These are phyloP conservation scores for Colletotrichum salicis DNA, from an alignment of 2,329 filamentous ascomycete genomes.

Conservation along the genomic window DNA sequence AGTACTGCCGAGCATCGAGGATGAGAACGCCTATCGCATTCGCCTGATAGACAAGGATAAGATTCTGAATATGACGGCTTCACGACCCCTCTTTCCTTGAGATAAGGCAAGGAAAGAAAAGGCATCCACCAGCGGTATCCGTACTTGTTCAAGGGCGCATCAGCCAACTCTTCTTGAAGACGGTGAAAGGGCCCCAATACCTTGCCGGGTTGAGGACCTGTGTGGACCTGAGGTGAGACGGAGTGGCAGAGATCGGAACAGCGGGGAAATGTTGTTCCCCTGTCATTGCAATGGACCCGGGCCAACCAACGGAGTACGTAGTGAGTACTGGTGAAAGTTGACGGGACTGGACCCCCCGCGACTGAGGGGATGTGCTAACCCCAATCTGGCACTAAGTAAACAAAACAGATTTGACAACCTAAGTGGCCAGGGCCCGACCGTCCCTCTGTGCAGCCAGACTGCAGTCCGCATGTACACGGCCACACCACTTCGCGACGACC, in stretches of 20 bases:
- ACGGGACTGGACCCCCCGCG: neutral
- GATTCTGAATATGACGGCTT: neutral
- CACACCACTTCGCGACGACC: slow-evolving; percentile 26
- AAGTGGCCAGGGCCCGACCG: slow-evolving; percentile 15
- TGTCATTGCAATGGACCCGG: slow-evolving; percentile 8
- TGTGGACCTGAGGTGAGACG: too few species aligned
- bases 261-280: slow-evolving; percentile 32
- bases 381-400: slow-evolving; percentile 27
- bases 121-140: neutral
- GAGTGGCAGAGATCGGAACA: slow-evolving; percentile 20
- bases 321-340: too few species aligned
- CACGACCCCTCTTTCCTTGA: neutral
- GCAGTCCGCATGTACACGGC: slow-evolving; percentile 11
- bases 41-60: neutral
- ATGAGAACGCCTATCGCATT: neutral
- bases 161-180: neutral
- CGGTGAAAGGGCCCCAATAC: neutral
- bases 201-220: too few species aligned
- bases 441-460: neutral
- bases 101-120: neutral
- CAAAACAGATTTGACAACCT: slow-evolving; percentile 26
- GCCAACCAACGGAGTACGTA: too few species aligned
- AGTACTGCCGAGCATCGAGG: neutral
- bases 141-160: neutral
- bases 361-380: slow-evolving; percentile 13